Evolutionary conservation across 2,329 filamentous ascomycete genomes (phyloP), one percentile per base, ranked within the genome.

Genomic region (Whalleya microplaca): DNA sequence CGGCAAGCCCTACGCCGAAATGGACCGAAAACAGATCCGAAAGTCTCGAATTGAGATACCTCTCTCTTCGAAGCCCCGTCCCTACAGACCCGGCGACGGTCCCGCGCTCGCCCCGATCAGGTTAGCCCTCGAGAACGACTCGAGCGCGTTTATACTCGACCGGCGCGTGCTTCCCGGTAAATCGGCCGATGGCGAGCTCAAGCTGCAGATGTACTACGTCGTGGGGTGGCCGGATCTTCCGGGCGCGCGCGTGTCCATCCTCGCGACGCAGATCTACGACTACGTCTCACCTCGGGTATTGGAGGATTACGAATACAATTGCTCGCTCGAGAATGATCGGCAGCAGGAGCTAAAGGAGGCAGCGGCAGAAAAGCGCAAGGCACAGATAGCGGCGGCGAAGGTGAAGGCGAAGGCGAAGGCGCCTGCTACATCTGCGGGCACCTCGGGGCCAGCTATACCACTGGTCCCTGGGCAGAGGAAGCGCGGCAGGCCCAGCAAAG

Each of bases 271-370:
- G 57, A 75, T 85, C 5, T 73, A 82, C 12, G 79, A 87, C 29
- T 87, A 85, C 59, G 84, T 88, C 7, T 86, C 84, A 0, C 80
- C 81, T 1, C 72, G 75, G 10, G 77, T 75, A 9, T 63, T 86
- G 2, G 85, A 88, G 66, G 76, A 84, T 0, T 88, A 79, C 74
- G 84, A 86, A 59, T 79, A 76, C 51, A 67, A 73, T 2, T 70
- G 75, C 14, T 75, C 77, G 48, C 71, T 78, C 20, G 72, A 76
- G 53, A 69, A 76, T 19, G 78, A 80, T n/a, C 73, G 77, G 41
- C 72, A 73, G 27, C 57, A 55, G 18, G 64, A 66, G 19, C 68
- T 64, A 21, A 51, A 68, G 32, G 67, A 71, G 37, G 62, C 55
- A 40, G 62, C 55, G 6, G 66, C 62, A 27, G 65, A 56, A 9